Evolutionary conservation across 2,329 filamentous ascomycete genomes (phyloP).

Genomic region (Thielaviopsis populi): DNA sequence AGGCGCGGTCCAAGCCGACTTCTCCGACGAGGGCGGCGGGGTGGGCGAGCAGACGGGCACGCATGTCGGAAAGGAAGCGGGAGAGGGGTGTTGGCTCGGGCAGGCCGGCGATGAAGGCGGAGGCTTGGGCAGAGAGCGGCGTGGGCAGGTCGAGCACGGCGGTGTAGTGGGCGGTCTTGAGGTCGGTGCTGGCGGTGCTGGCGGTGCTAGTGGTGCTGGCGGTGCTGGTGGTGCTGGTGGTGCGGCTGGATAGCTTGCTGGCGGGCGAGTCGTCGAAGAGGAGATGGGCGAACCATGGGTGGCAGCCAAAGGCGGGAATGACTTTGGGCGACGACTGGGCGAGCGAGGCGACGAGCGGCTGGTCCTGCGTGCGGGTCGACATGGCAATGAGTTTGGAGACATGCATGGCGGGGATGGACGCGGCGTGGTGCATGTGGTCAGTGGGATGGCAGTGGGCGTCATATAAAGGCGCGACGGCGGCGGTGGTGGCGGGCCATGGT

Average conservation of each 20-base stretch:
- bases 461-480: constrained; percentile 39
- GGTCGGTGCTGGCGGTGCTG: not conserved
- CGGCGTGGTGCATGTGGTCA: constrained; percentile 52
- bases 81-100: constrained; percentile 47
- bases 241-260: not conserved
- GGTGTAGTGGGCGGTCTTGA: constrained; percentile 41
- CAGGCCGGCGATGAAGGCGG: constrained; percentile 34
- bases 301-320: constrained; percentile 70
- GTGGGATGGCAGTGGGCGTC: constrained; percentile 79
- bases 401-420: constrained; percentile 47
- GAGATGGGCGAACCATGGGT: constrained; percentile 73
- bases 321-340: constrained; percentile 30
- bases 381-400: constrained; percentile 55
- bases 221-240: too few species aligned
- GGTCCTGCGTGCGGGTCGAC: constrained; percentile 62
- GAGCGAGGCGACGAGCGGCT: constrained; percentile 51
- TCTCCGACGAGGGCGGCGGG: constrained; percentile 59
- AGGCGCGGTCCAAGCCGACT: constrained; percentile 62
- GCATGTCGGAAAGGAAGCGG: constrained; percentile 41
- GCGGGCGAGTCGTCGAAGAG: constrained; percentile 45
- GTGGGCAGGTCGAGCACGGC: constrained; percentile 45
- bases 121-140: constrained; percentile 30
- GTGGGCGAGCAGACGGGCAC: constrained; percentile 37
- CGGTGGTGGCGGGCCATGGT: not conserved
- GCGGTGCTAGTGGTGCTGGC: too few species aligned